phyloP scores from a whole-genome alignment of 1,284 basidiomycete species.

The Chiua sp. region DNA sequence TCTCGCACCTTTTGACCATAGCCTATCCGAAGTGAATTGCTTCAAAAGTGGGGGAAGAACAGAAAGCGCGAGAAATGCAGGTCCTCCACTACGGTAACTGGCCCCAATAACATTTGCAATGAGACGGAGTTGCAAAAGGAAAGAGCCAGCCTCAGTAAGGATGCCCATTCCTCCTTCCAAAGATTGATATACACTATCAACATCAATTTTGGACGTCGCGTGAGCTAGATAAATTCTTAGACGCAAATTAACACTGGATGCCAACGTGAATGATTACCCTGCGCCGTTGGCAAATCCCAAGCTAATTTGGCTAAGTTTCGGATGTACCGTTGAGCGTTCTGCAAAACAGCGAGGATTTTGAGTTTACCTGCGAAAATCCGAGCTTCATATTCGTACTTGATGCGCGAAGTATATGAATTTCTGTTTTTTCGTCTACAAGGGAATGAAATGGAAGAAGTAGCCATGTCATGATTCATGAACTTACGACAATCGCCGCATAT shows the following conservation, averaged over 20 bases:
- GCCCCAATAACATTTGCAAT: conserved; percentile 21
- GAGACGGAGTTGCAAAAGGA: conserved; percentile 28
- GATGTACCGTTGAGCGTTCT: not conserved
- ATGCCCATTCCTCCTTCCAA: conserved; percentile 13
- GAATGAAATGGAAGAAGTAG: not conserved
- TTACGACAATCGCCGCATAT: conserved; percentile 23
- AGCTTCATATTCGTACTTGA: conserved; percentile 26
- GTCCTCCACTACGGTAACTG: conserved; percentile 23
- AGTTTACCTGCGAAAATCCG: conserved; percentile 26
- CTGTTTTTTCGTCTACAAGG: conserved; percentile 5
- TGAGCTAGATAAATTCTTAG: conserved; percentile 6
- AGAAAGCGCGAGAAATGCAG: conserved; percentile 24
- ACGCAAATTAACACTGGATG: not conserved
- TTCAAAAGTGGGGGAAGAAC: conserved; percentile 17
- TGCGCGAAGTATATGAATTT: conserved; percentile 15
- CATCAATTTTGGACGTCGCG: not conserved
- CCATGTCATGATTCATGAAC: not conserved
- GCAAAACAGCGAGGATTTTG: not conserved
- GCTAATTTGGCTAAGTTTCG: conserved; percentile 15
- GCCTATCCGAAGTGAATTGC: not conserved
- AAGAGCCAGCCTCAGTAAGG: conserved; percentile 17
- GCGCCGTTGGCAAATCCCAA: conserved; percentile 28
- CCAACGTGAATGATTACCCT: conserved; percentile 15
- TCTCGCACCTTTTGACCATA: conserved; percentile 29
- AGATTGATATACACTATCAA: conserved; percentile 8